Percentiles rank a stretch among this genome's conserved stretches.
phyloP scores from a whole-genome alignment of 2,329 filamentous ascomycete species.

The Magnaporthales sp. region DNA sequence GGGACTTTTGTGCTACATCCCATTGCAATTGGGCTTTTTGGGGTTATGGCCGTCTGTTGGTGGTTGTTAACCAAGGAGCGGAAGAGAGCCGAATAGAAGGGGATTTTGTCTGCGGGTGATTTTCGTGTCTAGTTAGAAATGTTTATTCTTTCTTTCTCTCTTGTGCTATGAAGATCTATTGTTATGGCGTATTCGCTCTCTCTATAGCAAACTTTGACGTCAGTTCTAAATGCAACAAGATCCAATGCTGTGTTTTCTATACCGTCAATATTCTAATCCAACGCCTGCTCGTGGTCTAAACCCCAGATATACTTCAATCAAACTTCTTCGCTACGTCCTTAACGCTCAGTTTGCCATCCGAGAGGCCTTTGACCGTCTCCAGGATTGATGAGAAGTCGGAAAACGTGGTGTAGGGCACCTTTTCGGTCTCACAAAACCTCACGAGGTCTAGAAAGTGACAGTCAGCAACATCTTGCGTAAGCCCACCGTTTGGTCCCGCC shows the following conservation, averaged over 20 bases:
- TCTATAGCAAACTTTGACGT: not conserved
- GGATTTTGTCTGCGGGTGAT: too few relatives aligned
- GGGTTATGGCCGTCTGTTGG: slow-evolving; percentile 59
- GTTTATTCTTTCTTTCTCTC: not conserved
- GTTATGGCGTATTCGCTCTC: not conserved
- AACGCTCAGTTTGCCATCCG: slow-evolving; percentile 13
- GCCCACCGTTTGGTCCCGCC: not conserved
- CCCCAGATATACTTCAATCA: not conserved
- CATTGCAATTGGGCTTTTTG: slow-evolving; percentile 58
- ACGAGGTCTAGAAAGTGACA: slow-evolving; percentile 11
- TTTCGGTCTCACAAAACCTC: slow-evolving; percentile 13
- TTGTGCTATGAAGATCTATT: not conserved
- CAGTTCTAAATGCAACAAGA: not conserved
- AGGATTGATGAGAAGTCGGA: slow-evolving; percentile 37
- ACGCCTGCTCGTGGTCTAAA: not conserved
- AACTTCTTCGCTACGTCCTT: slow-evolving; percentile 8
- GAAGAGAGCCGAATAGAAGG: slow-evolving; percentile 49
- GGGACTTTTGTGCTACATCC: slow-evolving; percentile 59
- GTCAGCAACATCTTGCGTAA: not conserved
- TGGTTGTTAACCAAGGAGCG: slow-evolving; percentile 43
- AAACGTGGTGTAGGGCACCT: slow-evolving; percentile 51
- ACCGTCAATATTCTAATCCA: not conserved
- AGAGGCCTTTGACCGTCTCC: slow-evolving; percentile 11
- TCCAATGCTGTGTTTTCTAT: not conserved
- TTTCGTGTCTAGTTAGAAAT: not conserved